Percentiles rank a stretch among this genome's conserved stretches.
These are phyloP conservation scores for Pythium aristosporum DNA, from an alignment of 352 stramenopile species.

Conservation along the genomic window DNA sequence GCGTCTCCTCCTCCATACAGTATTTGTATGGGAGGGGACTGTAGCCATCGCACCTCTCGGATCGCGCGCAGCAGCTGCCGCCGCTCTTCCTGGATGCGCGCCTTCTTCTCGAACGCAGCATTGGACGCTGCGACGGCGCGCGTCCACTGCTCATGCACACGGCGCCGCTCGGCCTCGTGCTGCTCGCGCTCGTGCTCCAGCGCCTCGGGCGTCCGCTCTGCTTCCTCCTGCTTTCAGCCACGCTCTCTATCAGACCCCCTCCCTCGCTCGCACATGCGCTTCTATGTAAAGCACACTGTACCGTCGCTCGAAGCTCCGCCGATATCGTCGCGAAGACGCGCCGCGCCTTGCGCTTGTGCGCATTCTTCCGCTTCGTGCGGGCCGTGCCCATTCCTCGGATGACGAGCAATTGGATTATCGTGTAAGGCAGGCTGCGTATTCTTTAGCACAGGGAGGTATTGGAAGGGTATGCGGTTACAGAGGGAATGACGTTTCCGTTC, in stretches of 20 bases:
- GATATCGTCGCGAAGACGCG: constrained; percentile 58
- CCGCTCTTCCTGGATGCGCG: constrained; percentile 48
- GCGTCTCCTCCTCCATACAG: no score
- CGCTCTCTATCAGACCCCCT: no score
- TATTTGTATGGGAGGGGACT: no score
- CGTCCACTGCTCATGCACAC: constrained; percentile 54
- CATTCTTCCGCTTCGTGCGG: constrained; percentile 75
- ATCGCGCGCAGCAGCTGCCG: constrained; percentile 49
- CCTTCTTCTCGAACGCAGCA: constrained; percentile 45
- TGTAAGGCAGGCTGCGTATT: neutral
- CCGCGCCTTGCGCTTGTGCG: constrained; percentile 70
- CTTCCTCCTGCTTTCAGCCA: constrained; percentile 30
- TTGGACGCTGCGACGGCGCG: constrained; percentile 37
- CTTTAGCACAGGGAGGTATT: constrained; percentile 1
- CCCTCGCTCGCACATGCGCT: no score
- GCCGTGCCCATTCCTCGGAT: constrained; percentile 38
- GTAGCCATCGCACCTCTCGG: constrained; percentile 41
- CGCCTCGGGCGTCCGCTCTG: constrained; percentile 40
- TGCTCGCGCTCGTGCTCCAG: constrained; percentile 51
- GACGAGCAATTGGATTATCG: neutral
- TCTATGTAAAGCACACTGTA: constrained; percentile 12
- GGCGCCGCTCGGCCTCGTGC: constrained; percentile 58
- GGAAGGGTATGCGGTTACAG: neutral
- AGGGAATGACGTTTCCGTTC: constrained; percentile 17
- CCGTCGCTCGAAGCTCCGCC: constrained; percentile 44